These are phyloP conservation scores for Didymella segeticola DNA, from an alignment of 2,329 filamentous ascomycete genomes.

Conservation along the genomic window DNA sequence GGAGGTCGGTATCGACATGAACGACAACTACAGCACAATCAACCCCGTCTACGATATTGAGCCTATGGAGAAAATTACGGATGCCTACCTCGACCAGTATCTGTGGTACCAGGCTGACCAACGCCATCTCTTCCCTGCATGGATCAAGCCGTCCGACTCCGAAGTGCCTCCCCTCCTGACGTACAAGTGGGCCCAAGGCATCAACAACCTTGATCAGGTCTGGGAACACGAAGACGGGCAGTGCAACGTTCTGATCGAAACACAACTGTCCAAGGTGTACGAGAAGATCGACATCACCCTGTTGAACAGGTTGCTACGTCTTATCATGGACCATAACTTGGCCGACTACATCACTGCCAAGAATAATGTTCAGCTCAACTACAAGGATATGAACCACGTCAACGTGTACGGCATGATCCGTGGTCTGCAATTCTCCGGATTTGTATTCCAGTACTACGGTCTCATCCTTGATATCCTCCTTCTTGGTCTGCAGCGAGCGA, in stretches of 20 bases:
- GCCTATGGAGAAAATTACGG: slow-evolving; percentile 98
- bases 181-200: slow-evolving; percentile 99
- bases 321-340: slow-evolving; percentile 99
- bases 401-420: slow-evolving; percentile 99
- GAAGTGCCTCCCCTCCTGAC: slow-evolving; percentile 93
- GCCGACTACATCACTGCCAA: slow-evolving; percentile 99
- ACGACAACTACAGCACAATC: slow-evolving; percentile 99
- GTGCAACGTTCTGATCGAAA: slow-evolving; percentile 99
- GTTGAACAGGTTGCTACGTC: slow-evolving; percentile 85
- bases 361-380: slow-evolving; percentile 98
- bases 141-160: slow-evolving; percentile 99
- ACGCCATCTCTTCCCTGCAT: slow-evolving; percentile 93
- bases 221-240: slow-evolving; percentile 95
- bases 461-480: slow-evolving; percentile 92
- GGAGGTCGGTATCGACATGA: slow-evolving; percentile 99
- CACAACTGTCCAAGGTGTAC: slow-evolving; percentile 97
- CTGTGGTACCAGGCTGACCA: slow-evolving; percentile 99
- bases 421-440: slow-evolving; percentile 95
- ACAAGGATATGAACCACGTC: slow-evolving; percentile 99
- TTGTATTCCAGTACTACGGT: slow-evolving; percentile 99
- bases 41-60: slow-evolving; percentile 99
- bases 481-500: slow-evolving; percentile 92
- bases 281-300: slow-evolving; percentile 98
- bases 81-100: slow-evolving; percentile 98
- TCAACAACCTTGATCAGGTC: slow-evolving; percentile 95